phyloP scores from a whole-genome alignment of 1,284 basidiomycete species.

The Tausonia pullulans region DNA sequence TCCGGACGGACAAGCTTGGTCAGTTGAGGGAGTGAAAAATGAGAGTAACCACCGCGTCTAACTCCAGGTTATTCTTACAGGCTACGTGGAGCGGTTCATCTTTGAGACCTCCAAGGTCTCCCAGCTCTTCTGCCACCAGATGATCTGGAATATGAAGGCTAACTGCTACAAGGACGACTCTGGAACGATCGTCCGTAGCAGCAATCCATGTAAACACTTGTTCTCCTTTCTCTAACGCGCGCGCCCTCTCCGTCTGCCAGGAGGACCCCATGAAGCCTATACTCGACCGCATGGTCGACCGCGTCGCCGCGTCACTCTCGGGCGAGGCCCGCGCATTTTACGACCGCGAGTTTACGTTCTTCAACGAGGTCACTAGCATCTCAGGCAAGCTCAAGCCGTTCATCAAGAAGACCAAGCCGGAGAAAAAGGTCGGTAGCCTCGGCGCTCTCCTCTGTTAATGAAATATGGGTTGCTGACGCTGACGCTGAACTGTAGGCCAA shows the following conservation, averaged over 20 bases:
- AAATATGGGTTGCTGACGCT: neutral
- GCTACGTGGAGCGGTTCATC: conserved; percentile 91
- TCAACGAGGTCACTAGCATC: conserved; percentile 91
- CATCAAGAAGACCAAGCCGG: conserved; percentile 89
- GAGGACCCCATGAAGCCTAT: conserved; percentile 90
- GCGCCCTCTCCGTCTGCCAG: conserved; percentile 35
- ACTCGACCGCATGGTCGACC: conserved; percentile 74
- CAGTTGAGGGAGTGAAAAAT: conserved; percentile 22
- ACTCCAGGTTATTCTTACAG: conserved; percentile 35
- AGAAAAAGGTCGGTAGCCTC: conserved; percentile 70
- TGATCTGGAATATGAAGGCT: conserved; percentile 99
- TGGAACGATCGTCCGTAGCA: conserved; percentile 55
- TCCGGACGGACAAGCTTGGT: conserved; percentile 81
- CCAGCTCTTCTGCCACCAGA: conserved; percentile 97
- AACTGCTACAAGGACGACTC: conserved; percentile 90
- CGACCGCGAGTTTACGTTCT: conserved; percentile 91
- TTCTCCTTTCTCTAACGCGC: neutral
- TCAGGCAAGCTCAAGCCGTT: conserved; percentile 95
- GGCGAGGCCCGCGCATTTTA: conserved; percentile 89
- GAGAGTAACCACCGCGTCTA: neutral
- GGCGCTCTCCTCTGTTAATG: neutral
- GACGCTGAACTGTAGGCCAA: conserved; percentile 53
- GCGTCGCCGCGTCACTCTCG: conserved; percentile 73
- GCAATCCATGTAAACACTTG: conserved; percentile 19
- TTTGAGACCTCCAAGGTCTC: conserved; percentile 97